phyloP scores from a whole-genome alignment of 768 basidiomycete species.

The Fistulinella prunicolor region DNA sequence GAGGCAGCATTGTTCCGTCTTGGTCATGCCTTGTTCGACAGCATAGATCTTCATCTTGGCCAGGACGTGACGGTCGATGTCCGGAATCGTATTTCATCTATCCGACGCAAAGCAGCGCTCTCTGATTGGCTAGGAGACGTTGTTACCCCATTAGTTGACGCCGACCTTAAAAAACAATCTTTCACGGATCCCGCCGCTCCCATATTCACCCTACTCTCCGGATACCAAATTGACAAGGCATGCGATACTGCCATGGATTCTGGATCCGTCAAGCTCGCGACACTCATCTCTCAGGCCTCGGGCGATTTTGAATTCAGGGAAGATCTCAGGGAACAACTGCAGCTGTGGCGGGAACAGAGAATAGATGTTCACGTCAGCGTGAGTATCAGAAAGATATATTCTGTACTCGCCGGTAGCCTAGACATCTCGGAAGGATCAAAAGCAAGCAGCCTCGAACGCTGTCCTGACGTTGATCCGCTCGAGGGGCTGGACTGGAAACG shows the following conservation, averaged over 20 bases:
- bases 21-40: slow-evolving; percentile 85
- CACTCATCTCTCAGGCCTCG: slow-evolving; percentile 82
- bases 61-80: slow-evolving; percentile 55
- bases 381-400: slow-evolving; percentile 76
- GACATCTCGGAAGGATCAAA: slow-evolving; percentile 54
- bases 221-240: slow-evolving; percentile 85
- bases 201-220: slow-evolving; percentile 79
- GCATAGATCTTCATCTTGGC: slow-evolving; percentile 62
- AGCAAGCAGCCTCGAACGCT: slow-evolving; percentile 50
- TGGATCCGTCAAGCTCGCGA: slow-evolving; percentile 82
- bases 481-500: slow-evolving; percentile 91
- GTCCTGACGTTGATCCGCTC: slow-evolving; percentile 58
- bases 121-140: slow-evolving; percentile 82
- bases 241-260: slow-evolving; percentile 69
- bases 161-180: slow-evolving; percentile 56
- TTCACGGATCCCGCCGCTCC: slow-evolving; percentile 44
- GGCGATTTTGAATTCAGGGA: slow-evolving; percentile 72
- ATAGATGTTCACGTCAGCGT: slow-evolving; percentile 66
- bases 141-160: slow-evolving; percentile 68
- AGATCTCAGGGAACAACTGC: slow-evolving; percentile 72
- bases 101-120: slow-evolving; percentile 76
- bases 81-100: slow-evolving; percentile 52
- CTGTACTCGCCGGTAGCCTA: slow-evolving; percentile 76
- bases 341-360: slow-evolving; percentile 78
- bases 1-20: slow-evolving; percentile 87